A percentile compares a stretch with the other conserved stretches of the same genome.
Conservation (phyloP, 1,284 basidiomycete genomes). For the Puccinia polysora region DNA sequence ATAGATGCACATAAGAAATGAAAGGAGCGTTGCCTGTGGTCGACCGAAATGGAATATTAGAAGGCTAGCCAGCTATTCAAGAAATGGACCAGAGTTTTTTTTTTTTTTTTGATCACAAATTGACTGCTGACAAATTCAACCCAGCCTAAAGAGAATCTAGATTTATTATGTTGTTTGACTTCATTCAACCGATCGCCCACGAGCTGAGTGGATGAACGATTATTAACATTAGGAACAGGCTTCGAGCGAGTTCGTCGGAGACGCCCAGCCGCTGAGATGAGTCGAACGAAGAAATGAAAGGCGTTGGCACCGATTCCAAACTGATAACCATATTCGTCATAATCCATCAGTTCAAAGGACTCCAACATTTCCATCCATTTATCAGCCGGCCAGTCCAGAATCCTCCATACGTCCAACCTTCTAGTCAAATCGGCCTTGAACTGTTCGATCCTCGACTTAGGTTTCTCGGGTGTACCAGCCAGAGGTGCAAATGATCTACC, state of each 20-base stretch:
- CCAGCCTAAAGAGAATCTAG: slow-evolving; percentile 21
- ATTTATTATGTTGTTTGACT: slow-evolving; percentile 6
- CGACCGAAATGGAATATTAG: not conserved
- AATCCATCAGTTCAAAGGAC: slow-evolving; percentile 27
- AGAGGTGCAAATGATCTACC: slow-evolving; percentile 21
- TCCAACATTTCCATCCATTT: slow-evolving; percentile 39
- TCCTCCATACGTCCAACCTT: slow-evolving; percentile 15
- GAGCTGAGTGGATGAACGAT: not conserved
- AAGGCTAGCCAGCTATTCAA: not conserved
- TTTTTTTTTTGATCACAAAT: too few relatives aligned
- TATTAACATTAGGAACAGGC: not conserved
- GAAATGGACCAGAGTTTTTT: too few relatives aligned
- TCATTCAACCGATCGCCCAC: slow-evolving; percentile 3
- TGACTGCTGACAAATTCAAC: slow-evolving; percentile 33
- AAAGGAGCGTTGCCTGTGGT: slow-evolving; percentile 49
- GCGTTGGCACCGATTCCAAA: slow-evolving; percentile 15
- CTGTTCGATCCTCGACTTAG: slow-evolving; percentile 6
- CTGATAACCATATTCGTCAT: slow-evolving; percentile 16
- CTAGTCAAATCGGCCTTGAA: not conserved
- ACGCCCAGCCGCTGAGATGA: slow-evolving; percentile 4
- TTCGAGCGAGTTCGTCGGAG: slow-evolving; percentile 1
- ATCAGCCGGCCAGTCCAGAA: slow-evolving; percentile 23
- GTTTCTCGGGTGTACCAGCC: slow-evolving; percentile 27
- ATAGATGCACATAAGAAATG: slow-evolving; percentile 51
- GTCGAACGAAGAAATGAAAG: slow-evolving; percentile 9